A percentile compares a stretch with the other conserved stretches of the same genome.
Evolutionary conservation across 805 yeast species (phyloP).

Genomic region (Phaffomyces antillensis): DNA sequence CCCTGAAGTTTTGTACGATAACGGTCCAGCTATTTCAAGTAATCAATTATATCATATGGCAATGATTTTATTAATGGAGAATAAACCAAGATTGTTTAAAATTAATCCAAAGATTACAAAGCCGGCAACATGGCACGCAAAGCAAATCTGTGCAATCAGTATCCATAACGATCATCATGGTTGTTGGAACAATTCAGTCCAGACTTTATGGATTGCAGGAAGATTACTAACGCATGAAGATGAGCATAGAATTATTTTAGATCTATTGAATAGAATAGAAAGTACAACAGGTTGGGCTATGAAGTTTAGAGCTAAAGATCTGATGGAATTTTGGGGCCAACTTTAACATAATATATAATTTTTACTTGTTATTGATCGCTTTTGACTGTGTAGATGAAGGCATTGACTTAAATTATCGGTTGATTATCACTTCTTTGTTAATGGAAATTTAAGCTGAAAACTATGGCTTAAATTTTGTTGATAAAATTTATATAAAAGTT

Average conservation of each 20-base stretch:
- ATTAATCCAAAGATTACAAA: conserved; percentile 14
- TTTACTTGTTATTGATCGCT: too few species aligned
- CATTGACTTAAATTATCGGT: too few species aligned
- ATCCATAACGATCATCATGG: conserved; percentile 19
- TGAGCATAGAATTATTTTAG: conserved; percentile 24
- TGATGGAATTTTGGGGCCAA: conserved; percentile 23
- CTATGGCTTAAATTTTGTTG: too few species aligned
- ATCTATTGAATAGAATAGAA: conserved; percentile 24
- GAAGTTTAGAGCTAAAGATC: conserved; percentile 25
- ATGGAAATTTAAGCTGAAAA: too few species aligned
- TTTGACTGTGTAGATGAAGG: too few species aligned
- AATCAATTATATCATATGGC: conserved; percentile 35
- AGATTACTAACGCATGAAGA: conserved; percentile 18
- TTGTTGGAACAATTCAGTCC: conserved; percentile 20
- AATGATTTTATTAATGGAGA: conserved; percentile 30
- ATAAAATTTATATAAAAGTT: too few species aligned
- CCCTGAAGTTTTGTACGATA: conserved; percentile 30
- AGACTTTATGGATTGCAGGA: conserved; percentile 19
- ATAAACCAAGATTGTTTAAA: conserved; percentile 32
- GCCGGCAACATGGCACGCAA: conserved; percentile 21
- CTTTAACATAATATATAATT: not conserved
- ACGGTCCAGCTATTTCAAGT: conserved; percentile 31
- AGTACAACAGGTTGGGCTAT: conserved; percentile 27
- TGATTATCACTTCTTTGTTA: too few species aligned
- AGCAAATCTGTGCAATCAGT: conserved; percentile 17